Conservation (phyloP, 129 eudicot species). For the Chrysanthemum lavandulifolium region DNA sequence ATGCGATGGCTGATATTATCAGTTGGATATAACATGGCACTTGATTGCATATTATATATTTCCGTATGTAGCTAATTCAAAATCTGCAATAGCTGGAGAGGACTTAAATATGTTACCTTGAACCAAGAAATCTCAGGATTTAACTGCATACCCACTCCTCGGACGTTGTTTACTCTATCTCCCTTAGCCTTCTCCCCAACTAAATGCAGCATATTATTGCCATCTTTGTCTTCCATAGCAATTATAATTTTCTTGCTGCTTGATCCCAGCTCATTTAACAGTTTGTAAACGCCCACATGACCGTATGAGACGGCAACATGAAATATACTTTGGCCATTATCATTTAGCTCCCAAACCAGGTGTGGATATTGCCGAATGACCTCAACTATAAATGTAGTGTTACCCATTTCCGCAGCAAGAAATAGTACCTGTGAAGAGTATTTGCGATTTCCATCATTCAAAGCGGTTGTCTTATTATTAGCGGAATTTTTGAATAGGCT, state of each 20-base stretch:
- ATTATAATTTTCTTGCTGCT: background rate
- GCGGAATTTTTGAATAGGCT: background rate
- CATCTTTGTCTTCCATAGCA: background rate
- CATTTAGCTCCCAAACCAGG: constrained; percentile 1
- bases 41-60: too few species aligned
- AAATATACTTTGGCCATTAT: background rate
- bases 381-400: constrained; percentile 1
- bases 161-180: background rate
- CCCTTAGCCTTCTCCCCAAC: background rate
- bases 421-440: constrained; percentile 2
- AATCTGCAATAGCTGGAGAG: background rate
- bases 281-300: background rate
- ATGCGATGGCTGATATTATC: too few species aligned
- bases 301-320: constrained; percentile 9
- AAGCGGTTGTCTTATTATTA: background rate
- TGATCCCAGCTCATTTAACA: background rate
- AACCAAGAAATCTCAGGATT: background rate
- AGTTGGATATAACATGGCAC: too few species aligned
- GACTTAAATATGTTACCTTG: background rate
- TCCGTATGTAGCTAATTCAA: too few species aligned
- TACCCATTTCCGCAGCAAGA: constrained; percentile 7
- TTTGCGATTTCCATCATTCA: background rate
- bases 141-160: constrained; percentile 3
- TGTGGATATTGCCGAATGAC: constrained; percentile 16
- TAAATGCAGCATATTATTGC: constrained; percentile 11